These are phyloP conservation scores for Trichoderma breve DNA, from an alignment of 2,329 filamentous ascomycete species.

Conservation along the genomic window DNA sequence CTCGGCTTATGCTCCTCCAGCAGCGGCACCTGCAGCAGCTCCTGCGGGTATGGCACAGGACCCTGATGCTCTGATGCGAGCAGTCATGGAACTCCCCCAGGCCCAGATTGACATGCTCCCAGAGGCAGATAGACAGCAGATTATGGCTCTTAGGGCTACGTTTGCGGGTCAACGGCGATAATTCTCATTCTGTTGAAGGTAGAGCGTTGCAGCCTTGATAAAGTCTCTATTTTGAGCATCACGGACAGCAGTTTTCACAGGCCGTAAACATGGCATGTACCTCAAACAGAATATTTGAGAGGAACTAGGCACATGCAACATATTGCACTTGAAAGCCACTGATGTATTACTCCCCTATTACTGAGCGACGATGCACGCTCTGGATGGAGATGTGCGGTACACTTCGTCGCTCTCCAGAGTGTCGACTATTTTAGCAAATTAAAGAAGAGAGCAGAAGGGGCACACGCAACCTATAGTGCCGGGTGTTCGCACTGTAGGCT, in stretches of 20 bases:
- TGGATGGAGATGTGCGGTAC: neutral
- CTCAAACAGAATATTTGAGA: neutral
- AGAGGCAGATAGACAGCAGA: constrained; percentile 72
- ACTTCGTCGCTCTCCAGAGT: neutral
- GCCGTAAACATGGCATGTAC: neutral
- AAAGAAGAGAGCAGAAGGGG: neutral
- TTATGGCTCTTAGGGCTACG: constrained; percentile 71
- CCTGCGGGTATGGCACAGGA: constrained; percentile 46
- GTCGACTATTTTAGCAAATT: neutral
- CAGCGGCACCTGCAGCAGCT: constrained; percentile 34
- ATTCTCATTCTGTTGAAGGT: constrained; percentile 5
- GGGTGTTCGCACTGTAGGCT: neutral
- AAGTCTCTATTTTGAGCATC: neutral
- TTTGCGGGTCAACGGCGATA: constrained; percentile 47
- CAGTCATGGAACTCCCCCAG: constrained; percentile 77
- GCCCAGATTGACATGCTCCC: constrained; percentile 76
- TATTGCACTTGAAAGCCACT: neutral
- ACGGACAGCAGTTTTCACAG: neutral
- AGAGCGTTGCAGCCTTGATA: neutral
- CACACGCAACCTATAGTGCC: neutral
- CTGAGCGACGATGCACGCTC: neutral
- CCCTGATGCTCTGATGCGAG: constrained; percentile 72
- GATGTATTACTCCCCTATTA: neutral
- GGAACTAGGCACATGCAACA: neutral
- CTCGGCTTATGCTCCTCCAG: constrained; percentile 38